Base-by-base conservation (phyloP, 2,329 filamentous ascomycete species). In the Colletotrichum tabaci region DNA sequence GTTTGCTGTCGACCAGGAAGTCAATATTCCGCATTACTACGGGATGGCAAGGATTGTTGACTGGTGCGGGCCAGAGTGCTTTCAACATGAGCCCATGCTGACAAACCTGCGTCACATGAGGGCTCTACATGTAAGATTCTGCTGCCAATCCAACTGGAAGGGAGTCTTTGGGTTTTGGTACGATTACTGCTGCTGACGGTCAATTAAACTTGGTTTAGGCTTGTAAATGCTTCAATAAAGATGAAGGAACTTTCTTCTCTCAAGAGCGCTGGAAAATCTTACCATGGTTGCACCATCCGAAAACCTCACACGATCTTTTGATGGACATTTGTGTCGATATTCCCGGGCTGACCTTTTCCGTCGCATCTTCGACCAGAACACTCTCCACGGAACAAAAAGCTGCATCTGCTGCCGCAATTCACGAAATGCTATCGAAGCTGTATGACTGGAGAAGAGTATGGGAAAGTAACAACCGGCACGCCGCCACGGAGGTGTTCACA, bases 71-170 rank as follows among this genome's bases (percentile, higher is more conserved):
- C 63, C 67, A 18, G 57, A 66, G 4, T 67, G 50, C 40, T 71
- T 71, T 23, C 63, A 66, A 35, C 40, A 57, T 30, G 67, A 71
- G 38, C 63, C 67, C 3, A 67, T 71, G 55, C 38, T 71, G 47
- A 66, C 67, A 7, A 52, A n/a, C 10, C 40, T 67, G 8, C 49
- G 67, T 4, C 64, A 67, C 2, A 61, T 66, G 8, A 55, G 56
- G 38, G 63, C 56, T 6, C 47, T 67, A 12, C 67, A 67, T 15
- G 67, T 62, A 56, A 71, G 67, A n/a, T 5, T 40, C 3, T 35
- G 2, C 5, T 2, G 4, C 23, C 16, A 35, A 2, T 55, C 9
- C 9, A 4, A 21, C 2, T 2, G 30, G 30, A 9, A 30, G 30
- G 30, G 7, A 9, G 30, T 30, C 30, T 30, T 30, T 9, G 30